These are phyloP conservation scores for Trypanosoma lewisi DNA, from an alignment of 208 protist genomes.

Conservation along the genomic window DNA sequence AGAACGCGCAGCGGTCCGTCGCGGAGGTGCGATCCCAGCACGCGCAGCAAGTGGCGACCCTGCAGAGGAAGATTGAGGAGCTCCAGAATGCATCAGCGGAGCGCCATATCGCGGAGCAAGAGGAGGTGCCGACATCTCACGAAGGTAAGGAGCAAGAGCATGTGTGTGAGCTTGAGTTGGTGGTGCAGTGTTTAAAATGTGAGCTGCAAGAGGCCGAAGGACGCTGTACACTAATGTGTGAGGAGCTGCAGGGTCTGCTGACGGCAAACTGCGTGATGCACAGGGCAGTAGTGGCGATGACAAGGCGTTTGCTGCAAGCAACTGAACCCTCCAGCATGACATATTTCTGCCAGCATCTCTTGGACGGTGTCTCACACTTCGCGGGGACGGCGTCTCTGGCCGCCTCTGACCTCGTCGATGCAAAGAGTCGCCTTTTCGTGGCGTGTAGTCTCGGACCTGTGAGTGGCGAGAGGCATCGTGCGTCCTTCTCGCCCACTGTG, in stretches of 20 bases:
- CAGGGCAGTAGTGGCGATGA: background rate
- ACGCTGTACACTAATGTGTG: conserved; percentile 8
- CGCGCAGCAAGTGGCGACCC: conserved; percentile 1
- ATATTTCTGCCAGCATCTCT: background rate
- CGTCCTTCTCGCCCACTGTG: background rate
- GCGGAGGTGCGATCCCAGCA: conserved; percentile 1
- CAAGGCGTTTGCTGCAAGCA: background rate
- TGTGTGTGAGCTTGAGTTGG: background rate
- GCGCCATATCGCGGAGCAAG: no score
- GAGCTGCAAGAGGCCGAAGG: conserved; percentile 2
- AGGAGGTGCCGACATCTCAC: no score
- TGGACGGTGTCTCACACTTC: background rate
- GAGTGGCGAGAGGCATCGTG: background rate
- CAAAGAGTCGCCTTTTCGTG: background rate
- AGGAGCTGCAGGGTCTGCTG: background rate
- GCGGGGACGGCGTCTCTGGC: background rate
- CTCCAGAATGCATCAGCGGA: background rate
- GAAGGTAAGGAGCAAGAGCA: conserved; percentile 6
- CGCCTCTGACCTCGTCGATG: background rate
- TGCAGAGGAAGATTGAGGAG: background rate
- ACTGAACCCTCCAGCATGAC: background rate
- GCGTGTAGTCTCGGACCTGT: background rate
- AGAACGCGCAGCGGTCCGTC: conserved; percentile 8
- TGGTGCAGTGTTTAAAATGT: background rate
- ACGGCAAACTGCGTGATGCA: background rate